These are phyloP conservation scores for Candida ulmi DNA, from an alignment of 805 yeast genomes.

Conservation along the genomic window DNA sequence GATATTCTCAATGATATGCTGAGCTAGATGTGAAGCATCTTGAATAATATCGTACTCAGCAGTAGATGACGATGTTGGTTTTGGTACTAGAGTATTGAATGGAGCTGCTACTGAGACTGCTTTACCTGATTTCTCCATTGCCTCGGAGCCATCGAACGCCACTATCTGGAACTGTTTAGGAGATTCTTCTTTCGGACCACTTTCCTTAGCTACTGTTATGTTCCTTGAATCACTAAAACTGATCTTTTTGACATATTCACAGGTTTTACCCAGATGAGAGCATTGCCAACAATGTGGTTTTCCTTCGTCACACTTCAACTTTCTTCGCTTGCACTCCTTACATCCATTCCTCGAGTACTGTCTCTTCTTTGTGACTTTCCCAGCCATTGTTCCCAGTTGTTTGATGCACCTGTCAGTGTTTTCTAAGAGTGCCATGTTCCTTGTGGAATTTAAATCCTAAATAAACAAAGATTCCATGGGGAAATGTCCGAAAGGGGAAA, in stretches of 20 bases:
- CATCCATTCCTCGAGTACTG: constrained; percentile 42
- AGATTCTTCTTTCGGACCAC: neutral
- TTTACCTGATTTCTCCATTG: no score
- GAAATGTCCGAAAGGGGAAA: no score
- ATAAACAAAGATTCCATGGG: no score
- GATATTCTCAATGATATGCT: constrained; percentile 18
- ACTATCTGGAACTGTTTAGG: neutral
- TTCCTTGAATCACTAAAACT: constrained; percentile 18
- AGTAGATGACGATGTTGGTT: neutral
- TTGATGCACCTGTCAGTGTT: no score
- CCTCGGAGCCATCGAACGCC: neutral
- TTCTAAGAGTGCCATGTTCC: no score
- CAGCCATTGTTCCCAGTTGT: no score
- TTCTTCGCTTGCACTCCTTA: constrained; percentile 38
- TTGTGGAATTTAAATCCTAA: no score
- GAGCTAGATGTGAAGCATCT: constrained; percentile 19
- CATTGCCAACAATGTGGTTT: constrained; percentile 35
- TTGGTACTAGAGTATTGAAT: no score
- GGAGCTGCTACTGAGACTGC: no score
- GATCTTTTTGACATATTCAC: constrained; percentile 29
- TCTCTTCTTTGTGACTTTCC: constrained; percentile 24
- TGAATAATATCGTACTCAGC: constrained; percentile 13
- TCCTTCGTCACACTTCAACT: constrained; percentile 27
- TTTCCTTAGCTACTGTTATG: constrained; percentile 2
- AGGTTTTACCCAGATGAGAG: constrained; percentile 28